Conservation (phyloP, 2,329 filamentous ascomycete species). For the Sarocladium kiliense region DNA sequence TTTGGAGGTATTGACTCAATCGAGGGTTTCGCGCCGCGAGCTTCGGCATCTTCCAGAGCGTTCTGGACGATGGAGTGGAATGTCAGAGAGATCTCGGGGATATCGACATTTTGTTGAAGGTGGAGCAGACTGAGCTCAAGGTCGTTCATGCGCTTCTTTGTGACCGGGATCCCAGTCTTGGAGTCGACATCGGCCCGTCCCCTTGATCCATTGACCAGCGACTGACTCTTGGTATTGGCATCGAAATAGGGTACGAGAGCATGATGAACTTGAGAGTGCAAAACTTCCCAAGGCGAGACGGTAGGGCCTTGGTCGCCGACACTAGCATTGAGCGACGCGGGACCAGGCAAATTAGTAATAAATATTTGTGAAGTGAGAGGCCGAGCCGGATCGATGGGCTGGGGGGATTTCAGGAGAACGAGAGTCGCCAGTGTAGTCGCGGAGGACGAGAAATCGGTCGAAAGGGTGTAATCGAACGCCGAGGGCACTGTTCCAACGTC, state of each 20-base stretch:
- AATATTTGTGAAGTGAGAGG: conserved; percentile 86
- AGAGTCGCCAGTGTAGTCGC: conserved; percentile 80
- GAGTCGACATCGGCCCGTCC: conserved; percentile 80
- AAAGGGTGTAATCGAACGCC: conserved; percentile 71
- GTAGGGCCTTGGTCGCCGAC: conserved; percentile 66
- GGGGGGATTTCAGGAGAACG: conserved; percentile 82
- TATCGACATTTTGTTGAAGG: conserved; percentile 95
- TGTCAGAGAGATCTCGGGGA: conserved; percentile 82
- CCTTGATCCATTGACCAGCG: conserved; percentile 59
- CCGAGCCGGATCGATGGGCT: conserved; percentile 77
- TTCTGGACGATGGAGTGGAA: conserved; percentile 85
- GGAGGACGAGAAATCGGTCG: conserved; percentile 74
- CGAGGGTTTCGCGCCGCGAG: conserved; percentile 61
- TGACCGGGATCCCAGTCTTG: conserved; percentile 92
- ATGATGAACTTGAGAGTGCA: conserved; percentile 88
- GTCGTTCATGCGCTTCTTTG: conserved; percentile 95
- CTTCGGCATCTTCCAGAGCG: conserved; percentile 72
- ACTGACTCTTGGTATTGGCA: conserved; percentile 82
- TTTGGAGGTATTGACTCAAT: conserved; percentile 71
- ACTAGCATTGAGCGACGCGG: conserved; percentile 62
- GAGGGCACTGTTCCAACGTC: conserved; percentile 28
- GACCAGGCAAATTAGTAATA: conserved; percentile 85
- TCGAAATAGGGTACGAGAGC: conserved; percentile 95
- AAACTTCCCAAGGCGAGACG: conserved; percentile 81
- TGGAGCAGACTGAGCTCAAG: conserved; percentile 86